A percentile compares a stretch with the other conserved stretches of the same genome.
phyloP scores from a whole-genome alignment of 345 rosid genomes.

The Syzygium grande region DNA sequence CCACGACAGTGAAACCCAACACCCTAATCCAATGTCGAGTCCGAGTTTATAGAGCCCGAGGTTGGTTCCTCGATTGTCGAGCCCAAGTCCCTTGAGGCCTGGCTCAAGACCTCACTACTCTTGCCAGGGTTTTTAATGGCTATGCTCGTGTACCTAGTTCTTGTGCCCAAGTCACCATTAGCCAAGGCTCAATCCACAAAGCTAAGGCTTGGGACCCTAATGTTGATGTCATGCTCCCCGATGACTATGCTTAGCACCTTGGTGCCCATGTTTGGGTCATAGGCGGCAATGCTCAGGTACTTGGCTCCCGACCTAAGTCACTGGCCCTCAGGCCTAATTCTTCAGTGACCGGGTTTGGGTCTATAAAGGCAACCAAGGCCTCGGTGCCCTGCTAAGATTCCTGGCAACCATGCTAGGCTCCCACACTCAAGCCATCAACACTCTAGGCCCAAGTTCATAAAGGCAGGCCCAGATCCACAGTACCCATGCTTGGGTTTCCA shows the following conservation, averaged over 20 bases:
- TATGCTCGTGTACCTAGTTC: neutral
- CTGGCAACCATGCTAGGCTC: too few species aligned
- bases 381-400: fast-evolving
- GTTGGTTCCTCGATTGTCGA: fast-evolving
- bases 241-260: neutral
- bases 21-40: neutral
- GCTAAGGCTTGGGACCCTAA: fast-evolving
- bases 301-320: fast-evolving
- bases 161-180: fast-evolving
- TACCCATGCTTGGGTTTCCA: neutral
- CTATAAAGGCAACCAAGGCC: neutral
- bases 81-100: neutral
- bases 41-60: fast-evolving
- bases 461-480: fast-evolving
- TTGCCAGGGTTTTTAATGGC: neutral
- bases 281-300: fast-evolving
- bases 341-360: fast-evolving
- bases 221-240: fast-evolving
- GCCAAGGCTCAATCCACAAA: neutral
- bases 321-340: neutral
- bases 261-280: fast-evolving
- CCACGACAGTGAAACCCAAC: fast-evolving
- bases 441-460: too few species aligned
- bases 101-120: fast-evolving
- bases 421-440: fast-evolving